Evolutionary conservation across 805 yeast genomes (phyloP).

Genomic region (Ogataea corticis): DNA sequence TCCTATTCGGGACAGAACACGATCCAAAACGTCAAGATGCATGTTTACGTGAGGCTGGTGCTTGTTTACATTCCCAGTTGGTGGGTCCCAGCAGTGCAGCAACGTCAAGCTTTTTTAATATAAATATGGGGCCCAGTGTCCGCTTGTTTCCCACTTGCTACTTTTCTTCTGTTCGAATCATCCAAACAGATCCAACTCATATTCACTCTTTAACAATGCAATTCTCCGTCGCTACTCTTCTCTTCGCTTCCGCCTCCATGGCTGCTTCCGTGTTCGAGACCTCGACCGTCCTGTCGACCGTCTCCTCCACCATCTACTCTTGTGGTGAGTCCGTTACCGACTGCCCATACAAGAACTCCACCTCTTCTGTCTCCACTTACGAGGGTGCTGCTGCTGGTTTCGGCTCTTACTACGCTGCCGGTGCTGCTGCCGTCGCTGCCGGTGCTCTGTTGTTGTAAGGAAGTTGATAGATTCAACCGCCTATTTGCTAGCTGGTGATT

Average conservation of each 20-base stretch:
- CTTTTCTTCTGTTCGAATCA: not conserved
- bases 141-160: conserved; percentile 1
- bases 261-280: conserved; percentile 35
- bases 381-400: conserved; percentile 36
- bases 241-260: conserved; percentile 39
- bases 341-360: conserved; percentile 41
- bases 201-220: conserved; percentile 40
- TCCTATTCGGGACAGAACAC: conserved; percentile 4
- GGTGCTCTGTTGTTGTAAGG: conserved; percentile 37
- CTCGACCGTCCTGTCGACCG: conserved; percentile 38
- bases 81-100: not conserved
- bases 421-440: conserved; percentile 37
- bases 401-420: conserved; percentile 33
- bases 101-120: conserved; percentile 1
- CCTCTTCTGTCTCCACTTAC: conserved; percentile 31
- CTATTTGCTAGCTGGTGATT: conserved; percentile 6
- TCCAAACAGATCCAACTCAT: conserved; percentile 27
- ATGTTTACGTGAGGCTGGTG: not conserved
- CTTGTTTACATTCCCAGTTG: conserved; percentile 12
- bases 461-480: conserved; percentile 1
- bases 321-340: conserved; percentile 39
- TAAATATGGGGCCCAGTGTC: conserved; percentile 12
- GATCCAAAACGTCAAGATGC: conserved; percentile 2
- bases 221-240: conserved; percentile 43
- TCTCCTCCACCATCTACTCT: conserved; percentile 40